Percentiles rank a stretch among this genome's conserved stretches.
phyloP scores from a whole-genome alignment of 371 early-diverging fungal genomes.

The Mortierella sp. region DNA sequence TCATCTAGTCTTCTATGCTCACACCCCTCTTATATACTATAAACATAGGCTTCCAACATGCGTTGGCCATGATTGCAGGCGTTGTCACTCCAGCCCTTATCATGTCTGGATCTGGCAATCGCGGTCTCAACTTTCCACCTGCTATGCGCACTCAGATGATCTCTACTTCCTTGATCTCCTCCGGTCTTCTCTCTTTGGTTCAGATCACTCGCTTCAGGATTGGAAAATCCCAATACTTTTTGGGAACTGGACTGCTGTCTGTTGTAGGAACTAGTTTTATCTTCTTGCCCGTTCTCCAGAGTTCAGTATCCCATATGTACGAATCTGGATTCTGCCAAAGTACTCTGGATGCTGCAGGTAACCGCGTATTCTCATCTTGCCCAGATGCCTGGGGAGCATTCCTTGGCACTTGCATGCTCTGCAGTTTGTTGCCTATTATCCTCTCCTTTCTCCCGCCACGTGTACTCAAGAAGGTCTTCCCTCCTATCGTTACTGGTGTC shows the following conservation, averaged over 20 bases:
- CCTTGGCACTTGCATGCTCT: conserved; percentile 71
- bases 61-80: conserved; percentile 71
- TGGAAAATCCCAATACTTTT: conserved; percentile 58
- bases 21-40: not conserved
- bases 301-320: conserved; percentile 57
- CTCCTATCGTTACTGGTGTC: conserved; percentile 71
- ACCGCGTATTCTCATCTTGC: conserved; percentile 62
- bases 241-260: conserved; percentile 70
- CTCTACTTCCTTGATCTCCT: conserved; percentile 70
- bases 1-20: not conserved
- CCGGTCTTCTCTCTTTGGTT: conserved; percentile 64
- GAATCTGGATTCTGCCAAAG: conserved; percentile 32
- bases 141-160: conserved; percentile 67
- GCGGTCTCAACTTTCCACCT: conserved; percentile 61
- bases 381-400: conserved; percentile 71
- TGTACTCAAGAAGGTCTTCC: conserved; percentile 66
- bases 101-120: conserved; percentile 65
- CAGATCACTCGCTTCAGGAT: conserved; percentile 73
- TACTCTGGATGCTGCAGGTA: conserved; percentile 57
- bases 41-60: conserved; percentile 66
- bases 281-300: conserved; percentile 60
- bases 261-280: conserved; percentile 72
- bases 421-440: conserved; percentile 65
- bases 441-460: conserved; percentile 72
- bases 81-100: conserved; percentile 72